phyloP scores from a whole-genome alignment of 179 eudicot genomes.

The Sideroxylon spinosum region DNA sequence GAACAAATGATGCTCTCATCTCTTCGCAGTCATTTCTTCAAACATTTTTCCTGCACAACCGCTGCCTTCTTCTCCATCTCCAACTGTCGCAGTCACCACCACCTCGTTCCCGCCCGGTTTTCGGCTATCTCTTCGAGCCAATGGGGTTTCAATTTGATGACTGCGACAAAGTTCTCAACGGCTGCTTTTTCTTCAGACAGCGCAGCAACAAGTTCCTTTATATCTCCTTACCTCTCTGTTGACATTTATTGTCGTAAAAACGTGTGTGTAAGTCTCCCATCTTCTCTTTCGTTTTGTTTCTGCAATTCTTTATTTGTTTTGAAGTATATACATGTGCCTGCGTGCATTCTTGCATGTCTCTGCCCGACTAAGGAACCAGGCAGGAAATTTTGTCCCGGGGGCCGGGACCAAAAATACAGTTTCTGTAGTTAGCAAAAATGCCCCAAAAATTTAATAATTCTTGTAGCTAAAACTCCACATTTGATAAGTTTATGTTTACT shows the following conservation, averaged over 20 bases:
- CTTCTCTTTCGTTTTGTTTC: neutral
- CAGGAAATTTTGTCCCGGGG: too few relatives aligned
- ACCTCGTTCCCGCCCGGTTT: neutral
- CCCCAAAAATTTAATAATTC: too few relatives aligned
- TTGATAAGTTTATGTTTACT: too few relatives aligned
- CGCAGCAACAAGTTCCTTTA: constrained; percentile 21
- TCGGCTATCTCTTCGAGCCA: neutral
- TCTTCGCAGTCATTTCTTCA: constrained; percentile 52
- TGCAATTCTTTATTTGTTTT: neutral
- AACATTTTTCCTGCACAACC: constrained; percentile 52
- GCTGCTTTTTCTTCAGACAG: constrained; percentile 16
- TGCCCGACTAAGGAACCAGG: too few relatives aligned
- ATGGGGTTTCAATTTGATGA: constrained; percentile 22
- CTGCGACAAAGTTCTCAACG: constrained; percentile 20
- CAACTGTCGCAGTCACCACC: constrained; percentile 28
- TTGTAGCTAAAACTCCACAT: too few relatives aligned
- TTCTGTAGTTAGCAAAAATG: too few relatives aligned
- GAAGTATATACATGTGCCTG: neutral
- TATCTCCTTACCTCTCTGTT: constrained; percentile 63
- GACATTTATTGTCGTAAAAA: constrained; percentile 61
- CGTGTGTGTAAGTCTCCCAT: constrained; percentile 47
- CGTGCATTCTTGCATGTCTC: neutral
- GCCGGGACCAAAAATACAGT: too few relatives aligned
- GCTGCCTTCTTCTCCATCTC: constrained; percentile 23
- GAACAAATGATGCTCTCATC: constrained; percentile 9